These are phyloP conservation scores for Ceratobasidium sp. DNA, from an alignment of 1,284 basidiomycete species.

Conservation along the genomic window DNA sequence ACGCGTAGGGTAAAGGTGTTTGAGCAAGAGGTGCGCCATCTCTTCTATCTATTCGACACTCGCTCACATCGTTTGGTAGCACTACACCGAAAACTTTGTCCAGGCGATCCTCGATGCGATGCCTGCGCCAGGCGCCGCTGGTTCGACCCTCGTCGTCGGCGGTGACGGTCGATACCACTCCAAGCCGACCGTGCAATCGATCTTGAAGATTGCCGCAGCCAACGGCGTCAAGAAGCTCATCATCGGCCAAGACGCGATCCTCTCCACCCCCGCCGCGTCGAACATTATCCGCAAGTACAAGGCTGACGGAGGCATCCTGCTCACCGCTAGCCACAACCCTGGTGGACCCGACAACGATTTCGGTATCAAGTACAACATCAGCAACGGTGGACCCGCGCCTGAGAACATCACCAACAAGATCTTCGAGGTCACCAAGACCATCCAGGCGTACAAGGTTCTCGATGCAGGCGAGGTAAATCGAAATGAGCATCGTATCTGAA, in stretches of 20 bases:
- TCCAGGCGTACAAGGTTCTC: conserved; percentile 85
- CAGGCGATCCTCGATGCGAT: conserved; percentile 95
- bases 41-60: conserved; percentile 2
- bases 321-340: conserved; percentile 98
- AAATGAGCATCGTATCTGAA: background rate
- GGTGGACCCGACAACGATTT: conserved; percentile 98
- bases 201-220: conserved; percentile 89
- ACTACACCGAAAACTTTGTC: conserved; percentile 99
- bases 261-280: conserved; percentile 96
- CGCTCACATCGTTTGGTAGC: conserved; percentile 53
- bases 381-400: conserved; percentile 96
- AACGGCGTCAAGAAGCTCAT: conserved; percentile 91
- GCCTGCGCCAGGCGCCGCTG: conserved; percentile 69
- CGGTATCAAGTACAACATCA: conserved; percentile 99
- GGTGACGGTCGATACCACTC: conserved; percentile 97
- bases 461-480: conserved; percentile 74
- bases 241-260: conserved; percentile 87
- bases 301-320: conserved; percentile 94
- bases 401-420: conserved; percentile 95
- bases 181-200: conserved; percentile 87
- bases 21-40: conserved; percentile 75
- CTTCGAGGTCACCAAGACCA: conserved; percentile 87
- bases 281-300: conserved; percentile 96
- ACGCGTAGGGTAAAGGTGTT: conserved; percentile 84
- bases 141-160: conserved; percentile 89